phyloP scores from a whole-genome alignment of 306 rosid genomes.

The Parietaria judaica region DNA sequence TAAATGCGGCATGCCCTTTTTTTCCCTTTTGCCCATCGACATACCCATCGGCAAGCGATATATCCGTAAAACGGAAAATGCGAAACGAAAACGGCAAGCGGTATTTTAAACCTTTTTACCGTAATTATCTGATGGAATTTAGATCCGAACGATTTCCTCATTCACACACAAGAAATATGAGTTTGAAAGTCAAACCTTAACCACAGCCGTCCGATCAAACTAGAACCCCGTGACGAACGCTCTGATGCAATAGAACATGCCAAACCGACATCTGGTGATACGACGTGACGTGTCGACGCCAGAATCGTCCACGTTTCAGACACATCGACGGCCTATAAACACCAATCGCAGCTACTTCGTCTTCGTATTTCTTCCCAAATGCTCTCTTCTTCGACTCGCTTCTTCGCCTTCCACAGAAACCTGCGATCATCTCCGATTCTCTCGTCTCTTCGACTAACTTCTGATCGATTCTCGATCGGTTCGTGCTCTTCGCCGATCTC shows the following conservation, averaged over 20 bases:
- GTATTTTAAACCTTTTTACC: too few species aligned
- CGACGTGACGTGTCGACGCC: conserved; percentile 4
- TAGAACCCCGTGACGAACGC: neutral
- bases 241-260: conserved; percentile 8
- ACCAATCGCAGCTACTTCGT: too few species aligned
- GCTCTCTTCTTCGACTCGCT: conserved; percentile 29
- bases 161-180: neutral
- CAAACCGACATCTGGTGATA: neutral
- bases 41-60: too few species aligned
- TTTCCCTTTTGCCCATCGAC: too few species aligned
- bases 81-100: too few species aligned
- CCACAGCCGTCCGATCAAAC: neutral
- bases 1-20: too few species aligned
- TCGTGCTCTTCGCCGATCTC: conserved; percentile 7
- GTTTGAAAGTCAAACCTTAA: neutral
- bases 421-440: conserved; percentile 16
- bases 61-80: too few species aligned
- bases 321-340: neutral
- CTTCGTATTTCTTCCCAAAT: conserved; percentile 5
- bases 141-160: too few species aligned
- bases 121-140: too few species aligned
- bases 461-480: conserved; percentile 9
- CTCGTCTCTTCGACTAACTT: conserved; percentile 12
- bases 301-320: neutral
- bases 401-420: conserved; percentile 13